Conservation (phyloP, 1,284 basidiomycete genomes). For the Psilocybe mexicana region DNA sequence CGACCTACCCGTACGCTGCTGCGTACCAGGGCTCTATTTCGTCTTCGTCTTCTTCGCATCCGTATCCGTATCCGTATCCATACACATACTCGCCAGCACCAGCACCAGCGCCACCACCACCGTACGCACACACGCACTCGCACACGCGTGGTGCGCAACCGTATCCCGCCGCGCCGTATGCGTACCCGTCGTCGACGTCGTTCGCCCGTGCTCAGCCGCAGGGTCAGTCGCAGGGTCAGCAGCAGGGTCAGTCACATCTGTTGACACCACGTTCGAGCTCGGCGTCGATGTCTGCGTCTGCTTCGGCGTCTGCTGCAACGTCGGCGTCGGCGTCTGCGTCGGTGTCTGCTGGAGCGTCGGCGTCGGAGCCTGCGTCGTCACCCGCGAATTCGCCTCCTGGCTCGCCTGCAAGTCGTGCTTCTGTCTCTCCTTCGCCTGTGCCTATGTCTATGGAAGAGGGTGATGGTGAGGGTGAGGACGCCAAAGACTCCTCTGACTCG, state of each 20-base stretch:
- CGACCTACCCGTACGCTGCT: background rate
- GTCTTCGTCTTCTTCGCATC: background rate
- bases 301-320: too few relatives aligned
- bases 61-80: background rate
- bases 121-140: background rate
- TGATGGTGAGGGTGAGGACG: background rate
- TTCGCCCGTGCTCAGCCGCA: too few relatives aligned
- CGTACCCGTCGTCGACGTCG: background rate
- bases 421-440: background rate
- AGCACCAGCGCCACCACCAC: background rate
- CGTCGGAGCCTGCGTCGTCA: constrained; percentile 18
- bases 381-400: constrained; percentile 16
- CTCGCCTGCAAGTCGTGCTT: background rate
- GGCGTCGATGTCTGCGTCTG: background rate
- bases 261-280: constrained; percentile 17
- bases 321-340: too few relatives aligned
- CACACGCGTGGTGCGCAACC: background rate
- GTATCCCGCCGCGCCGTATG: background rate
- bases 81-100: background rate
- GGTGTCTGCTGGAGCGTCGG: too few relatives aligned
- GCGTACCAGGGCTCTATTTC: too few relatives aligned
- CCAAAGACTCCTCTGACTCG: too few relatives aligned
- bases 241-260: too few relatives aligned
- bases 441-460: background rate
- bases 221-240: too few relatives aligned